Percentiles rank a stretch among this genome's conserved stretches.
Conservation (phyloP, 179 eudicot species). For the Pouteria campechiana region DNA sequence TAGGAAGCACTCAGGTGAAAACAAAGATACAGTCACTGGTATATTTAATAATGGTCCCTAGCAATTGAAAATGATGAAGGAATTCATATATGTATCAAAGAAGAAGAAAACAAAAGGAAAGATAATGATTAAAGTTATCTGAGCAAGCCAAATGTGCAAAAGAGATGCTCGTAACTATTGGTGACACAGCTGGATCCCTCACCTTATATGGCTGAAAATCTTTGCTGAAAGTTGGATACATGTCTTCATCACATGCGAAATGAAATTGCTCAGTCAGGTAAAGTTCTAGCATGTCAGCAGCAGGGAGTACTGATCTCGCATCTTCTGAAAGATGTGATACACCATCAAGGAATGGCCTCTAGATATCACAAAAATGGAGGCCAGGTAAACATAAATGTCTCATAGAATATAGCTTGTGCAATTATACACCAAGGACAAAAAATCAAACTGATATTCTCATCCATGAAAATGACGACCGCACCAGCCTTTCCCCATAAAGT, state of each 20-base stretch:
- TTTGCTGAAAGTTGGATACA: slow-evolving; percentile 16
- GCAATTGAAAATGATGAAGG: no score
- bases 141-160: no score
- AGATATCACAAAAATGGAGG: slow-evolving; percentile 5
- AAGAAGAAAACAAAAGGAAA: no score
- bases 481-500: slow-evolving; percentile 66
- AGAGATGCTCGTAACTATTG: no score
- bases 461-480: slow-evolving; percentile 12
- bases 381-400: neutral
- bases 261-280: slow-evolving; percentile 37
- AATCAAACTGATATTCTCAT: neutral
- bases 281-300: slow-evolving; percentile 59
- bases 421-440: slow-evolving; percentile 4
- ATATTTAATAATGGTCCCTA: no score
- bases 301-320: slow-evolving; percentile 63
- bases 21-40: no score
- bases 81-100: no score
- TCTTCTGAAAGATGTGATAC: slow-evolving; percentile 63
- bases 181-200: no score
- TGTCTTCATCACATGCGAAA: slow-evolving; percentile 31
- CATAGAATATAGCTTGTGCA: slow-evolving; percentile 1
- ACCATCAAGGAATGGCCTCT: slow-evolving; percentile 61
- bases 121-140: no score
- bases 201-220: slow-evolving; percentile 68
- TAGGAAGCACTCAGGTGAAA: no score